phyloP scores from a whole-genome alignment of 306 rosid genomes.

The Oxytropis ochrocephala region DNA sequence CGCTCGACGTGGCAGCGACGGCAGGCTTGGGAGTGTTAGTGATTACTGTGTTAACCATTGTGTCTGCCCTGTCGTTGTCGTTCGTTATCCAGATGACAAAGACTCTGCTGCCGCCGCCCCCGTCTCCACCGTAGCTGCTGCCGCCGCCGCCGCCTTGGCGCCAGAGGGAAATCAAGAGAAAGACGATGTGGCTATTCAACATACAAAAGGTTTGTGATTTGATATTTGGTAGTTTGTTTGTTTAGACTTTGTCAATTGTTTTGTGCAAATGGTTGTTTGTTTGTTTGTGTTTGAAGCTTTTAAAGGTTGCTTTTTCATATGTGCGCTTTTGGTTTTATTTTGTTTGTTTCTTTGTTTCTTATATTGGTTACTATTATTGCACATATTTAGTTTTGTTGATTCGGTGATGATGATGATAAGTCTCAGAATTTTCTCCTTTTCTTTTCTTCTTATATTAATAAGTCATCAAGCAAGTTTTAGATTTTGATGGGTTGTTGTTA shows the following conservation, averaged over 20 bases:
- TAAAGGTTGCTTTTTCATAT: too few species aligned
- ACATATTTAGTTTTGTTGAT: neutral
- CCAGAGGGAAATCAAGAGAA: neutral
- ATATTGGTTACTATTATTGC: neutral
- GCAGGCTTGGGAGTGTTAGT: neutral
- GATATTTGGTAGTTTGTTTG: neutral
- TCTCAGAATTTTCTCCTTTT: neutral
- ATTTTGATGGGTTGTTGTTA: neutral
- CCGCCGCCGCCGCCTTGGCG: neutral
- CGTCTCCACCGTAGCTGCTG: neutral
- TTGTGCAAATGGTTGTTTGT: neutral
- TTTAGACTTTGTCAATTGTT: neutral
- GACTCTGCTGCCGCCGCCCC: neutral
- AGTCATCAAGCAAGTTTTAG: neutral
- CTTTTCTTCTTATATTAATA: too few species aligned
- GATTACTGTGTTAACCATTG: neutral
- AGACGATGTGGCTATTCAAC: neutral
- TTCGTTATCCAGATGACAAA: neutral
- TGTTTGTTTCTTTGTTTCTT: neutral
- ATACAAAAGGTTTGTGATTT: constrained; percentile 39
- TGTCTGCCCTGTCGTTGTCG: neutral
- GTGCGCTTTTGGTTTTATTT: neutral
- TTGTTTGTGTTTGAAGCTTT: too few species aligned
- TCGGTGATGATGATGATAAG: neutral
- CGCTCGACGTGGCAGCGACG: neutral